phyloP scores from a whole-genome alignment of 768 basidiomycete genomes.

The Exidia glandulosa region DNA sequence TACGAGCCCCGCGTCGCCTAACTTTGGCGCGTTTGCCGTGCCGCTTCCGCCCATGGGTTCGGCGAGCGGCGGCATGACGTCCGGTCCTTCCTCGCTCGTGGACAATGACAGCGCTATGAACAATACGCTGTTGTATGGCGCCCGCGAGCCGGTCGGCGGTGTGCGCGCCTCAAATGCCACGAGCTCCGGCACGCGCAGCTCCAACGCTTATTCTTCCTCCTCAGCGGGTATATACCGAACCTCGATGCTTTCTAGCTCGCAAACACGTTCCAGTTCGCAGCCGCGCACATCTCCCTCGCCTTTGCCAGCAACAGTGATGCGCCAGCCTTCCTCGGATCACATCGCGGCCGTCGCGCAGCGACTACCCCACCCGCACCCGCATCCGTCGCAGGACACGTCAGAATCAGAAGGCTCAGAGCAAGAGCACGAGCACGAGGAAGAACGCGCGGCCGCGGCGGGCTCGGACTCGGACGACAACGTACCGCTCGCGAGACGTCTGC shows the following conservation, averaged over 20 bases:
- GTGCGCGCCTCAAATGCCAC: not conserved
- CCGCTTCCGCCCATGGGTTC: not conserved
- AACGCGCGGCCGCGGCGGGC: not conserved
- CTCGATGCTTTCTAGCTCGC: not conserved
- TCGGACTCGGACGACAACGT: slow-evolving; percentile 57
- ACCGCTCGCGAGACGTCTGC: slow-evolving; percentile 73
- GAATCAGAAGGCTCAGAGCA: not conserved
- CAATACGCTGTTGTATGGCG: not conserved
- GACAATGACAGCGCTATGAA: no score
- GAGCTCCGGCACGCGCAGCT: not conserved
- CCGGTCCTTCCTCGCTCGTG: not conserved
- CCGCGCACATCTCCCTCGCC: not conserved
- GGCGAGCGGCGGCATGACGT: not conserved
- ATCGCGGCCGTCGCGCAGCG: not conserved
- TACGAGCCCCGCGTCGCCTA: not conserved
- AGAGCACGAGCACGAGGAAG: not conserved
- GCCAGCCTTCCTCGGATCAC: not conserved
- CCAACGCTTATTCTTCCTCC: not conserved
- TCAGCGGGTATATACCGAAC: not conserved
- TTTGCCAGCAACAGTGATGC: no score
- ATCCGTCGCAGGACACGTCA: not conserved
- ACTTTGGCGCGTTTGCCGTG: not conserved
- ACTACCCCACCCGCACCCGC: not conserved
- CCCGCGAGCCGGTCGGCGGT: not conserved
- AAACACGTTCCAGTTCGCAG: not conserved